Evolutionary conservation across 345 rosid species (phyloP).

Genomic region (Sisymbrium altissimum): DNA sequence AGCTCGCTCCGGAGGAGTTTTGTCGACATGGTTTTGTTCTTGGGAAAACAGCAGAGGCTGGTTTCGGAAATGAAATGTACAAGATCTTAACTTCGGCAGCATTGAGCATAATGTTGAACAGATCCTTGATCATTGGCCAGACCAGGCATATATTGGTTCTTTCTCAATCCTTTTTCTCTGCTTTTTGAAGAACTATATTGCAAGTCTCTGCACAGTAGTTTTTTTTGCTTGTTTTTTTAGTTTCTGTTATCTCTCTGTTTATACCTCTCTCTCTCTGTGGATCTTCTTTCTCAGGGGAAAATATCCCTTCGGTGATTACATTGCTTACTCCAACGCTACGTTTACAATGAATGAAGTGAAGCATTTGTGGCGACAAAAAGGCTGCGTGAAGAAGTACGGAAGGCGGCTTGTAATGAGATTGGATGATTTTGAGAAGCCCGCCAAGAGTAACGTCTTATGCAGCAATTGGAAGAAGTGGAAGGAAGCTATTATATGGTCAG

Average conservation of each 20-base stretch:
- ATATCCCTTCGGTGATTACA: conserved; percentile 90
- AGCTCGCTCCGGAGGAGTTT: conserved; percentile 74
- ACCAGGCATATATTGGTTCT: conserved; percentile 99
- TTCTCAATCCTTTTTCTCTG: conserved; percentile 74
- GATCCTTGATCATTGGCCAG: conserved; percentile 96
- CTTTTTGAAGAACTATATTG: not conserved
- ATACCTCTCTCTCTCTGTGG: conserved; percentile 15
- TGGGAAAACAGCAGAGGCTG: conserved; percentile 96
- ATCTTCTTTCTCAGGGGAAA: conserved; percentile 56
- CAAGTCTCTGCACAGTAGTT: not conserved
- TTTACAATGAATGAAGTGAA: conserved; percentile 81
- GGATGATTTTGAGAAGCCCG: conserved; percentile 92
- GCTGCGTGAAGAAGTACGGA: conserved; percentile 55
- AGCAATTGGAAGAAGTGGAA: conserved; percentile 91
- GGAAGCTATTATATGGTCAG: conserved; percentile 86
- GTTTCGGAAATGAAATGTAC: conserved; percentile 97
- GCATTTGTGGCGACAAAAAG: conserved; percentile 82
- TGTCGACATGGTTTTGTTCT: conserved; percentile 80
- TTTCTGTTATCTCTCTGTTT: conserved; percentile 25
- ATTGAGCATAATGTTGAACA: conserved; percentile 79
- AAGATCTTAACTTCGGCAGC: conserved; percentile 93
- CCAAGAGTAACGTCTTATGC: conserved; percentile 71
- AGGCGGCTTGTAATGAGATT: conserved; percentile 76
- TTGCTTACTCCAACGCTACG: conserved; percentile 67
- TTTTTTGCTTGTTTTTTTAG: not conserved